These are phyloP conservation scores for Pisolithus albus DNA, from an alignment of 768 basidiomycete species.

Conservation along the genomic window DNA sequence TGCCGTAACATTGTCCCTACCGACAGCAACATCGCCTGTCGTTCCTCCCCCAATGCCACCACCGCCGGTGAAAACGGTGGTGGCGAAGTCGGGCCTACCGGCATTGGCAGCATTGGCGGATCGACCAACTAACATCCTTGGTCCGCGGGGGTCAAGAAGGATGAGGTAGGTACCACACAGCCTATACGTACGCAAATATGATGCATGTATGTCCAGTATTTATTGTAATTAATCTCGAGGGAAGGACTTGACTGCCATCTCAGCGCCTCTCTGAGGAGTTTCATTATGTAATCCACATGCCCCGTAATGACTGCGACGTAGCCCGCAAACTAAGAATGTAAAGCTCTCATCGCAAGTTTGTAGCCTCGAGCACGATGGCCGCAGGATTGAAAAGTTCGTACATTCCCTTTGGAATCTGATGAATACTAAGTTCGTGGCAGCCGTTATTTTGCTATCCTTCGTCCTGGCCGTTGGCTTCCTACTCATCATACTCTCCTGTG, in stretches of 20 bases:
- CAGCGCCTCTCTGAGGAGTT: not conserved
- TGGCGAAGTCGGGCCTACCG: constrained; percentile 17
- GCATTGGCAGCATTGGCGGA: constrained; percentile 24
- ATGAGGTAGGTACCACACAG: constrained; percentile 10
- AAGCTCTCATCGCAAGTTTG: not conserved
- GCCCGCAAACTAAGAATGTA: no score
- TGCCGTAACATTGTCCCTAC: constrained; percentile 30
- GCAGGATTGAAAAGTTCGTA: constrained; percentile 65
- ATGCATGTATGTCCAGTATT: not conserved
- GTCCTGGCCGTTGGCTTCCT: constrained; percentile 97
- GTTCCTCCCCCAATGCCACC: constrained; percentile 1
- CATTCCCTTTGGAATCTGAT: not conserved
- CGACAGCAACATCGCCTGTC: constrained; percentile 23
- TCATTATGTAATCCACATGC: not conserved
- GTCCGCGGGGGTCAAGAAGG: constrained; percentile 27
- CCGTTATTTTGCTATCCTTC: constrained; percentile 94
- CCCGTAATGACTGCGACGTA: no score
- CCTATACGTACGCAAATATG: not conserved
- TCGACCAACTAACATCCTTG: constrained; percentile 29
- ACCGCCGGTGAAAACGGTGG: constrained; percentile 18
- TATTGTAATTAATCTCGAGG: not conserved
- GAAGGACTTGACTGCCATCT: no score
- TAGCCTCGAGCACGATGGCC: constrained; percentile 36
- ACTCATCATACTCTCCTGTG: constrained; percentile 94
- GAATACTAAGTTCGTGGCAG: constrained; percentile 33